Percentiles rank a stretch among this genome's conserved stretches.
Conservation (phyloP, 2,329 filamentous ascomycete species). For the Ophiostoma sp. region DNA sequence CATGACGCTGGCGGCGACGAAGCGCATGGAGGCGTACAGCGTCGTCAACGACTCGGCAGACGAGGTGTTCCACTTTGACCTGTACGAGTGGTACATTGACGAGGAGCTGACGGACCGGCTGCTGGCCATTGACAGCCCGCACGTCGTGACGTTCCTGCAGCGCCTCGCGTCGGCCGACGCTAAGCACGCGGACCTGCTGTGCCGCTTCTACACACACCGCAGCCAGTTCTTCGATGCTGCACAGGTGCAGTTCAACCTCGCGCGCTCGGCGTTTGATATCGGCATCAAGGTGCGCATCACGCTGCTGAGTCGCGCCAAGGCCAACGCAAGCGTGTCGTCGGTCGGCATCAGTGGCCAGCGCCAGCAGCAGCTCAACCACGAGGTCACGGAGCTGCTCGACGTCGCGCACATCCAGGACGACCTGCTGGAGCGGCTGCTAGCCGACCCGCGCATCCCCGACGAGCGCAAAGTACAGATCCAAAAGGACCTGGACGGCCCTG, state of each 20-base stretch:
- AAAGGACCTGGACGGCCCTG: slow-evolving; percentile 66
- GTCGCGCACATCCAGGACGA: slow-evolving; percentile 95
- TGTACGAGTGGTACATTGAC: slow-evolving; percentile 96
- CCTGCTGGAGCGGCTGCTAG: slow-evolving; percentile 68
- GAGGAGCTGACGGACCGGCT: slow-evolving; percentile 82
- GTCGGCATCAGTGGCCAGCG: slow-evolving; percentile 70
- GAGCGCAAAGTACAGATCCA: slow-evolving; percentile 61
- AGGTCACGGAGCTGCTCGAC: slow-evolving; percentile 80
- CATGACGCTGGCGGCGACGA: slow-evolving; percentile 67
- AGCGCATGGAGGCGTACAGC: slow-evolving; percentile 80
- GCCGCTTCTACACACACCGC: slow-evolving; percentile 84
- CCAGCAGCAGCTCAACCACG: slow-evolving; percentile 78
- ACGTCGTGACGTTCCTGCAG: slow-evolving; percentile 79
- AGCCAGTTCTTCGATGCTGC: slow-evolving; percentile 82
- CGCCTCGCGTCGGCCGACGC: slow-evolving; percentile 67
- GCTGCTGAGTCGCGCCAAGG: slow-evolving; percentile 83
- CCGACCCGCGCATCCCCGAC: slow-evolving; percentile 62
- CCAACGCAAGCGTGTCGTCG: slow-evolving; percentile 81
- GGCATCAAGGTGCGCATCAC: slow-evolving; percentile 80
- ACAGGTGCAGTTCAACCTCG: slow-evolving; percentile 75
- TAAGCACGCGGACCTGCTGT: slow-evolving; percentile 81
- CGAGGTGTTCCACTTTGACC: slow-evolving; percentile 87
- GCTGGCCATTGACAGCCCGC: slow-evolving; percentile 75
- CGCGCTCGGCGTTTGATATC: slow-evolving; percentile 71
- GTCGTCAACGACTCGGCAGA: slow-evolving; percentile 85